Evolutionary conservation across 768 basidiomycete species (phyloP).

Genomic region (Cystofilobasidium macerans): DNA sequence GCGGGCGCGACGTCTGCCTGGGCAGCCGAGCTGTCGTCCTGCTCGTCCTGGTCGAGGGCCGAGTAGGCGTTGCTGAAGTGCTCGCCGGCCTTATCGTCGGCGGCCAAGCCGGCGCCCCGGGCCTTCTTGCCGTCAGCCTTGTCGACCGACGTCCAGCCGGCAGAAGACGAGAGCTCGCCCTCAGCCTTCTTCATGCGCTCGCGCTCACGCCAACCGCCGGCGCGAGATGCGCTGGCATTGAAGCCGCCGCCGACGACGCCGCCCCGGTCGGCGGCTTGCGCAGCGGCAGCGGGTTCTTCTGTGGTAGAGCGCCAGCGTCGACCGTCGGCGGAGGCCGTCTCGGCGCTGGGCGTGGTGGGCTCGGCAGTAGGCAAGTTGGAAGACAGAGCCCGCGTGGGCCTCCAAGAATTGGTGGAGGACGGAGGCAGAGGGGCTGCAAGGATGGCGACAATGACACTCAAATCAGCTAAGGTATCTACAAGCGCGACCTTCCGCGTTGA

Average conservation of each 20-base stretch:
- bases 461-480: no score
- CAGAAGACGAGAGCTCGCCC: constrained; percentile 12
- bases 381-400: constrained; percentile 19
- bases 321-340: constrained; percentile 2
- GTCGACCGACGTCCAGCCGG: constrained; percentile 23
- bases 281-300: constrained; percentile 3
- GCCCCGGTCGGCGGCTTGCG: background rate
- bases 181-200: constrained; percentile 25
- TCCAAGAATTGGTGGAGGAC: constrained; percentile 22
- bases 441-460: background rate
- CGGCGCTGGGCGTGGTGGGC: background rate
- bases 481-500: no score
- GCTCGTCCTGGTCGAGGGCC: constrained; percentile 22
- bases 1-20: background rate
- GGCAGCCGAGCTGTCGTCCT: constrained; percentile 1
- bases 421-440: constrained; percentile 19
- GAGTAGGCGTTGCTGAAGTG: constrained; percentile 22
- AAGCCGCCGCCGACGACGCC: constrained; percentile 10
- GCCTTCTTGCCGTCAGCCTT: background rate
- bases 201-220: constrained; percentile 26
- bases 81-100: background rate
- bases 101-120: background rate
- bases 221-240: background rate
- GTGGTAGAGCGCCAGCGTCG: constrained; percentile 2
- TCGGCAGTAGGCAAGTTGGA: constrained; percentile 18